phyloP scores from a whole-genome alignment of 306 rosid genomes.

The Lagenaria siceraria region DNA sequence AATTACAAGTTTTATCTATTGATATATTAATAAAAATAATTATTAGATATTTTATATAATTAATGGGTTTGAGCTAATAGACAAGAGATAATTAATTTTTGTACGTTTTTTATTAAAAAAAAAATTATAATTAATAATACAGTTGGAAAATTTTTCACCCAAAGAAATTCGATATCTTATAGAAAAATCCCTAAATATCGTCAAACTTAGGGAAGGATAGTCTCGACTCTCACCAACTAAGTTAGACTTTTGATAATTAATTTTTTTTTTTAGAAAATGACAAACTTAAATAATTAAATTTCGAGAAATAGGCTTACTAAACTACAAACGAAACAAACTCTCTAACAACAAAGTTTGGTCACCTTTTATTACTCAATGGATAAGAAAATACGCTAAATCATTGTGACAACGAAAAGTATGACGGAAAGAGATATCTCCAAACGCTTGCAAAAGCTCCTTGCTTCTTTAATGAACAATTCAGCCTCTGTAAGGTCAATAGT shows the following conservation, averaged over 20 bases:
- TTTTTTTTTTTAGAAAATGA: too few relatives aligned
- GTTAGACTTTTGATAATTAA: neutral
- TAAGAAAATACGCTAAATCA: too few relatives aligned
- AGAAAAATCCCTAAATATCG: neutral
- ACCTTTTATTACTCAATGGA: too few relatives aligned
- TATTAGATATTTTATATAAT: neutral
- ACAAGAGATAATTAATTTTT: neutral
- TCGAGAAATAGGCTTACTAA: too few relatives aligned
- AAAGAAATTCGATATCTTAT: neutral
- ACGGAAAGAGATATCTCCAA: too few relatives aligned
- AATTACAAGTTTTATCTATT: neutral
- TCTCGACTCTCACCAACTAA: neutral
- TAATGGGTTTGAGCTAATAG: neutral
- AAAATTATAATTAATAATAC: neutral
- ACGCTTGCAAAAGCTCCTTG: too few relatives aligned
- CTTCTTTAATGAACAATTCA: too few relatives aligned
- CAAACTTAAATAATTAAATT: too few relatives aligned
- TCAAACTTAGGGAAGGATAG: neutral
- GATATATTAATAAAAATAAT: neutral
- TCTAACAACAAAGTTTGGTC: too few relatives aligned
- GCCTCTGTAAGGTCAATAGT: too few relatives aligned
- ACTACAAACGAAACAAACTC: too few relatives aligned
- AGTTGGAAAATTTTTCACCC: neutral
- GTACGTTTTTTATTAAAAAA: neutral
- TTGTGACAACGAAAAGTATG: too few relatives aligned